Percentiles rank a stretch among this genome's conserved stretches.
Evolutionary conservation across 805 yeast genomes (phyloP).

Genomic region (Pichia eremophila): DNA sequence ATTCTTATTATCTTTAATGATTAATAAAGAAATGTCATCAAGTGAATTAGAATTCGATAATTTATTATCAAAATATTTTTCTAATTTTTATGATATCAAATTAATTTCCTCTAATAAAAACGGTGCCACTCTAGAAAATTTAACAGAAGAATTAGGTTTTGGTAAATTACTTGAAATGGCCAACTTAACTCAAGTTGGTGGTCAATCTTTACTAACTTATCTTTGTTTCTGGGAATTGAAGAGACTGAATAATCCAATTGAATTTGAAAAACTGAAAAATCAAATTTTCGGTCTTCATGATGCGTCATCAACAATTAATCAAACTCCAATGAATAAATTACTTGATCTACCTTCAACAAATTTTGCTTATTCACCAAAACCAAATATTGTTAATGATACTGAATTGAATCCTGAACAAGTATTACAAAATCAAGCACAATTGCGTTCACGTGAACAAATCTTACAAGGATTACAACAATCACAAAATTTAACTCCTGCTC

Average conservation of each 20-base stretch:
- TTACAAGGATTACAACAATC: too few relatives aligned
- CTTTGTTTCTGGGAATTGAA: conserved; percentile 55
- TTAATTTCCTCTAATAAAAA: conserved; percentile 25
- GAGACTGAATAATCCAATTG: conserved; percentile 15
- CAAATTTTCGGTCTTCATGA: conserved; percentile 26
- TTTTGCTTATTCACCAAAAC: too few relatives aligned
- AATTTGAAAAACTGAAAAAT: conserved; percentile 16
- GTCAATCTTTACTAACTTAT: conserved; percentile 51
- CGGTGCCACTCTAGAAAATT: conserved; percentile 40
- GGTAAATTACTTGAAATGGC: conserved; percentile 44
- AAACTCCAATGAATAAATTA: too few relatives aligned
- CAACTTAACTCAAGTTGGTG: conserved; percentile 48
- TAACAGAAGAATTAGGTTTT: conserved; percentile 64
- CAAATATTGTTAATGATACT: too few relatives aligned
- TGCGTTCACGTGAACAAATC: too few relatives aligned
- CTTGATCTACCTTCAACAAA: too few relatives aligned
- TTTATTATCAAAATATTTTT: conserved; percentile 67
- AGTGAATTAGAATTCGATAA: conserved; percentile 69
- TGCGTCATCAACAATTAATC: conserved; percentile 5
- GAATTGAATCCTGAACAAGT: too few relatives aligned
- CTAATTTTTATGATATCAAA: conserved; percentile 77
- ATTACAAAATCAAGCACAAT: too few relatives aligned
- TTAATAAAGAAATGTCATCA: conserved; percentile 68
- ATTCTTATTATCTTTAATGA: conserved; percentile 66
- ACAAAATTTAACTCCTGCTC: too few relatives aligned